Conservation (phyloP, 441 rosid species). For the Viola pubescens region DNA sequence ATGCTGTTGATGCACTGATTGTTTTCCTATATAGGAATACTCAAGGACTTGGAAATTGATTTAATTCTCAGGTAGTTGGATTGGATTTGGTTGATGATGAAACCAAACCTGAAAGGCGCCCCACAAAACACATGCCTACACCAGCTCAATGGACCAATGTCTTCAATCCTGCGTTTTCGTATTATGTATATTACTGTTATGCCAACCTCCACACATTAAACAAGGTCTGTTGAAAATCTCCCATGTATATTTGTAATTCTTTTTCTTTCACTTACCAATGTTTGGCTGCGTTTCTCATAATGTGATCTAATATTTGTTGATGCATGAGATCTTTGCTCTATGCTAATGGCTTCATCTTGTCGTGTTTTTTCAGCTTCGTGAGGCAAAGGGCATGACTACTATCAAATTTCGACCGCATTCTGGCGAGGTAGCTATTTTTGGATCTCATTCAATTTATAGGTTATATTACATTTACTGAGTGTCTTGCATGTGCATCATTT, state of each 20-base stretch:
- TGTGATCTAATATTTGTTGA: not conserved
- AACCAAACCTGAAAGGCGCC: slow-evolving; percentile 99
- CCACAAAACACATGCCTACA: slow-evolving; percentile 98
- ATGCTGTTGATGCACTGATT: not conserved
- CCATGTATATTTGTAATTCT: not conserved
- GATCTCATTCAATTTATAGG: slow-evolving; percentile 4
- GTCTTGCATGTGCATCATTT: slow-evolving; percentile 18
- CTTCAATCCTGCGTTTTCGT: slow-evolving; percentile 92
- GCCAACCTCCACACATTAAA: slow-evolving; percentile 88
- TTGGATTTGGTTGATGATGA: slow-evolving; percentile 98
- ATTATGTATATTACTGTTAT: slow-evolving; percentile 92
- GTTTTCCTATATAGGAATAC: not conserved
- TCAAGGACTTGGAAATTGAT: slow-evolving; percentile 15
- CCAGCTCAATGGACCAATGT: slow-evolving; percentile 96
- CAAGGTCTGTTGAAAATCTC: slow-evolving; percentile 37
- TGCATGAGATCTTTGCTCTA: not conserved
- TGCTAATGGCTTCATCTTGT: slow-evolving; percentile 7
- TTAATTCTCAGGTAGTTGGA: slow-evolving; percentile 77
- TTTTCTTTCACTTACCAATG: not conserved
- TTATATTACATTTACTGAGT: slow-evolving; percentile 6
- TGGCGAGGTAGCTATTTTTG: slow-evolving; percentile 61
- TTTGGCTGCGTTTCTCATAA: too few species aligned
- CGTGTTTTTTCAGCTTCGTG: slow-evolving; percentile 73
- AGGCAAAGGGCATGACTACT: slow-evolving; percentile 95
- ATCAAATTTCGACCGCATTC: slow-evolving; percentile 92